Percentiles rank a stretch among this genome's conserved stretches.
phyloP scores from a whole-genome alignment of 2,329 filamentous ascomycete genomes.

The Coniochaeta hoffmannii region DNA sequence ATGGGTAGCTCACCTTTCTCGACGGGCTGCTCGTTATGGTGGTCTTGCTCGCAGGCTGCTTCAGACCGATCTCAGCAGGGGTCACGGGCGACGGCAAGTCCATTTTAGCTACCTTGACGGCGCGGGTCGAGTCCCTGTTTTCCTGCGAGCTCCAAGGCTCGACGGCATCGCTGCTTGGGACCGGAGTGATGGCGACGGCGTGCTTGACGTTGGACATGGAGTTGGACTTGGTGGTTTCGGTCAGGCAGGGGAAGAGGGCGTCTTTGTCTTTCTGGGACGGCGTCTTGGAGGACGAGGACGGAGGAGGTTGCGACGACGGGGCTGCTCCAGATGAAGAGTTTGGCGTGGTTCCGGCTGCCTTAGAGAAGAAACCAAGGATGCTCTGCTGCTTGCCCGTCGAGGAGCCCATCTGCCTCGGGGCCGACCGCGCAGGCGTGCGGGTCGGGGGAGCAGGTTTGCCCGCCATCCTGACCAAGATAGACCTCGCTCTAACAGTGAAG shows the following conservation, averaged over 20 bases:
- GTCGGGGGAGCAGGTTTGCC: constrained; percentile 18
- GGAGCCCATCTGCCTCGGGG: constrained; percentile 28
- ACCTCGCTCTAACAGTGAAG: too few species aligned
- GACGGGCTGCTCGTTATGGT: constrained; percentile 61
- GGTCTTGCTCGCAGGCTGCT: constrained; percentile 35
- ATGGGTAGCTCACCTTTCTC: constrained; percentile 56
- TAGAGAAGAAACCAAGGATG: constrained; percentile 75
- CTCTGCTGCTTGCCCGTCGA: constrained; percentile 57
- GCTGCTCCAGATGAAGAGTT: neutral
- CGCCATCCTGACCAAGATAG: constrained; percentile 21
- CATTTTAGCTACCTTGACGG: constrained; percentile 43
- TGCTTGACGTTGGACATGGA: constrained; percentile 30
- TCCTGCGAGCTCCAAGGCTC: constrained; percentile 63
- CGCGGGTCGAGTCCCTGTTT: constrained; percentile 44
- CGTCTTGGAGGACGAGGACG: constrained; percentile 18
- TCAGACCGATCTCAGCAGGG: constrained; percentile 30
- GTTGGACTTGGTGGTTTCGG: constrained; percentile 41
- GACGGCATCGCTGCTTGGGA: constrained; percentile 71
- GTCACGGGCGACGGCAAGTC: constrained; percentile 35
- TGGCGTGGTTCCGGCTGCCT: constrained; percentile 31
- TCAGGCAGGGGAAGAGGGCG: constrained; percentile 29
- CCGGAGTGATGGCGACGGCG: constrained; percentile 54
- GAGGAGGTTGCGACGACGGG: neutral
- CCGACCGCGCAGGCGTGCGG: constrained; percentile 28
- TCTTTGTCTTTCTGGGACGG: constrained; percentile 15